Percentiles rank a stretch among this genome's conserved stretches.
These are phyloP conservation scores for Nakazawaea ishiwadae DNA, from an alignment of 805 yeast genomes.

Conservation along the genomic window DNA sequence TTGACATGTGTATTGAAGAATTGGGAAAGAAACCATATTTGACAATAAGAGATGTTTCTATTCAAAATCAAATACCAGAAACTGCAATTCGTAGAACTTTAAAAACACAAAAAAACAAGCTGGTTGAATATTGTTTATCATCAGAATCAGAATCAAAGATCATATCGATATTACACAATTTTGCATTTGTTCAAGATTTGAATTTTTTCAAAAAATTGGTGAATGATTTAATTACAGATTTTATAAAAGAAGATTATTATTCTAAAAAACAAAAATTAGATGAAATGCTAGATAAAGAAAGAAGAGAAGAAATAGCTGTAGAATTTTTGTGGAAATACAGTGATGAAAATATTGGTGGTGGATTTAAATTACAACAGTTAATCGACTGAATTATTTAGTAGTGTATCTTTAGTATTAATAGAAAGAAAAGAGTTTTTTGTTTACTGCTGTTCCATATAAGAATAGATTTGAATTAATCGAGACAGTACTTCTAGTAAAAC, in stretches of 20 bases:
- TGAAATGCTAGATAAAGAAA: conserved; percentile 10
- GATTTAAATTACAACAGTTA: conserved; percentile 17
- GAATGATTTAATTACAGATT: conserved; percentile 5
- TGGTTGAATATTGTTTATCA: conserved; percentile 4
- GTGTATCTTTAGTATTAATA: neutral
- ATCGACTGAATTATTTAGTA: neutral
- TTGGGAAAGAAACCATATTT: neutral
- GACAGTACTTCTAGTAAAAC: no score
- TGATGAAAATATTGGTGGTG: conserved; percentile 9
- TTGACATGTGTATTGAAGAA: conserved; percentile 7
- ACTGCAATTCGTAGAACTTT: conserved; percentile 6
- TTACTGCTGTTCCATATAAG: no score
- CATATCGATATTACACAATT: conserved; percentile 4
- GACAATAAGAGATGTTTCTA: conserved; percentile 1
- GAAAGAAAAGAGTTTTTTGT: neutral
- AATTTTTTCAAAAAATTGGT: conserved; percentile 1
- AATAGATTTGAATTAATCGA: no score
- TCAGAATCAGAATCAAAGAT: conserved; percentile 2
- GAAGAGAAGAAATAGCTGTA: conserved; percentile 8
- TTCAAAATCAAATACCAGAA: conserved; percentile 6
- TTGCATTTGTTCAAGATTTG: neutral
- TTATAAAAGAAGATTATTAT: conserved; percentile 8
- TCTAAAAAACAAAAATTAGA: neutral
- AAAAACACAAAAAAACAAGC: neutral
- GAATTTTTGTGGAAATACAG: conserved; percentile 7